These are phyloP conservation scores for Geosmithia flava DNA, from an alignment of 2,329 filamentous ascomycete genomes.

Conservation along the genomic window DNA sequence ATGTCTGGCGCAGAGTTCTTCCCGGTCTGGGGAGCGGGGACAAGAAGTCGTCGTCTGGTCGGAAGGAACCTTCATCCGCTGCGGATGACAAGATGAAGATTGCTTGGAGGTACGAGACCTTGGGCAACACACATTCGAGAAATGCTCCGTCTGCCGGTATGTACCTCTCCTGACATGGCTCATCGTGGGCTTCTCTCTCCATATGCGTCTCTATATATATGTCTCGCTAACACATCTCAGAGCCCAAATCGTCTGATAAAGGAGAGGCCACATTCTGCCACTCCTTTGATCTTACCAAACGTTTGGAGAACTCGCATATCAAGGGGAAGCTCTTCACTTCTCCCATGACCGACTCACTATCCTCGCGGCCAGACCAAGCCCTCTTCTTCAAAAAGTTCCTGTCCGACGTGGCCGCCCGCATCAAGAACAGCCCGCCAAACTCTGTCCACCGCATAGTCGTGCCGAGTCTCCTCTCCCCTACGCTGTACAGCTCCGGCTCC, in stretches of 20 bases:
- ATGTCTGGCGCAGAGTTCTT: constrained; percentile 72
- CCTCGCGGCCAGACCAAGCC: constrained; percentile 9
- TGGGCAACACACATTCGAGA: constrained; percentile 56
- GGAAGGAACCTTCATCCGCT: constrained; percentile 18
- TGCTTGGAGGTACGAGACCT: constrained; percentile 87
- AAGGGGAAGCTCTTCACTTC: constrained; percentile 38
- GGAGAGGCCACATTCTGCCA: constrained; percentile 47
- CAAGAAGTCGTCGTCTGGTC: constrained; percentile 22
- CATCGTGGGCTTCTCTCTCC: neutral
- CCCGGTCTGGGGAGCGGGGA: constrained; percentile 50
- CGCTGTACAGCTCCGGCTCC: constrained; percentile 59
- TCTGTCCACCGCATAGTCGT: constrained; percentile 71
- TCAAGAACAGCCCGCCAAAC: constrained; percentile 43
- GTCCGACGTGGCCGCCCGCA: constrained; percentile 37
- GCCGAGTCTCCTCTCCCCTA: constrained; percentile 79
- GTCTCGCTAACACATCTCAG: neutral
- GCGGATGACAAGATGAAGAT: constrained; percentile 86
- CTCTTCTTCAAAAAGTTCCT: constrained; percentile 57
- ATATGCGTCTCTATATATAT: neutral
- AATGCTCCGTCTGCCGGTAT: constrained; percentile 55
- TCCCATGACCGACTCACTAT: constrained; percentile 26
- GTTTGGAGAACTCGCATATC: constrained; percentile 36
- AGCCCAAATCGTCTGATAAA: neutral
- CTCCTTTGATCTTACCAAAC: constrained; percentile 58
- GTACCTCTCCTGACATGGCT: constrained; percentile 10